Base-by-base conservation (phyloP, 257 asterid species). In the Haberlea rhodopensis region DNA sequence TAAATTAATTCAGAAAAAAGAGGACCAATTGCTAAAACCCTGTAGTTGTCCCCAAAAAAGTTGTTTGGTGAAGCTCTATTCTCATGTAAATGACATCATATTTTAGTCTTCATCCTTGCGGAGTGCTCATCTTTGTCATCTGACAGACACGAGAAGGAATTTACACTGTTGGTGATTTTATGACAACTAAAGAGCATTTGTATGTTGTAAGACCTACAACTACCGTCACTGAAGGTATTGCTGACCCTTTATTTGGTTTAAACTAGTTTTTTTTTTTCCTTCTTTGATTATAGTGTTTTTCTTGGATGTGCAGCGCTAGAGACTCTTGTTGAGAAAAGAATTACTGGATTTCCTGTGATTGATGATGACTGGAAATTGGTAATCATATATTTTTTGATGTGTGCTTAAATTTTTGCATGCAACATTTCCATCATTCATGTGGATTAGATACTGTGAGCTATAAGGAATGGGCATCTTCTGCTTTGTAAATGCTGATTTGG, bases 291-390 rank as follows among this genome's bases (percentile, higher is more conserved):
- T n/a, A 49, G 57, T 57, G 22, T 65, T 69, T 37, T 21, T 29
- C 63, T 52, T 73, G 46, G 54, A 34, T 73, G 60, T 64, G 65
- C 85, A 91, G 98, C 98, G 27, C 71, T 91, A 71, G 89, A 89
- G 74, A 70, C 72, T 71, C 95, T 89, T 71, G 95, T 87, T 58
- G 88, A 85, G 68, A 89, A 89, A 73, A 78, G 96, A 80, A 75
- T 89, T 55, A 87, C 98, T 27, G 98, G 96, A 27, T 87, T 89
- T 73, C 98, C 98, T 18, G 98, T 91, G 75, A 78, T 91, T 67
- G 95, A 91, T 68, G 96, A 85, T 70, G 85, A 89, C 60, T 85
- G 92, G 95, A 91, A 87, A 64, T 75, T 91, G 98, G 98, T 91
- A 91, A 80, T 34, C 52, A 69, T 49, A 48, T 46, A 29, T 61